Conservation (phyloP, 129 eudicot genomes). For the Lactuca sativa region DNA sequence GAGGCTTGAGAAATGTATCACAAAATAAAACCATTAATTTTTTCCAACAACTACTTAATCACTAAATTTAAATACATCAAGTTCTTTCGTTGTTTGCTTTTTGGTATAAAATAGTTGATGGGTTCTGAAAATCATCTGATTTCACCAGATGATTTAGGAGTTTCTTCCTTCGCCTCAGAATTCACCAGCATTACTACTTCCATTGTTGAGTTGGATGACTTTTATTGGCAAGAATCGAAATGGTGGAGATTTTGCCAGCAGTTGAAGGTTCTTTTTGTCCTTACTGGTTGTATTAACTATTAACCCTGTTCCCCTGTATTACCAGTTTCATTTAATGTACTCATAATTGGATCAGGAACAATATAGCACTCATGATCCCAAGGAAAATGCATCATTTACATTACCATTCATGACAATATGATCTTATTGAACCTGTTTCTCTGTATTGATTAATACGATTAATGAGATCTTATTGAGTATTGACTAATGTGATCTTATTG, state of each 20-base stretch:
- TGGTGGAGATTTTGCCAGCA: conserved; percentile 62
- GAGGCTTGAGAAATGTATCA: neutral
- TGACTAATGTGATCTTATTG: no score
- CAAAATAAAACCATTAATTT: neutral
- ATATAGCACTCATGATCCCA: no score
- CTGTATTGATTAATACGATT: no score
- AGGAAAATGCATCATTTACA: no score
- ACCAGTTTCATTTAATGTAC: no score
- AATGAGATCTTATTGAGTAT: no score
- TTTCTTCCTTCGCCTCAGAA: conserved; percentile 16
- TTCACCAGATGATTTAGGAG: conserved; percentile 23
- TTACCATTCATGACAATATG: no score
- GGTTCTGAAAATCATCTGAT: conserved; percentile 29
- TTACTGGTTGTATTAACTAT: no score
- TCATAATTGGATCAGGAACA: no score
- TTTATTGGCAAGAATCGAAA: conserved; percentile 53
- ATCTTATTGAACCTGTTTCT: no score
- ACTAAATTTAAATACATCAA: conserved; percentile 30
- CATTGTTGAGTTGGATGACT: neutral
- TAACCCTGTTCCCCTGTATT: no score
- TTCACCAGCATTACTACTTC: neutral
- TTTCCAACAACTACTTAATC: conserved; percentile 2
- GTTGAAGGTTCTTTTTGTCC: conserved; percentile 39
- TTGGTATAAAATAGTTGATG: conserved; percentile 30
- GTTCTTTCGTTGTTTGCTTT: conserved; percentile 49